These are phyloP conservation scores for Vairimorpha necatrix DNA, from an alignment of 371 early-diverging fungal species.

Conservation along the genomic window DNA sequence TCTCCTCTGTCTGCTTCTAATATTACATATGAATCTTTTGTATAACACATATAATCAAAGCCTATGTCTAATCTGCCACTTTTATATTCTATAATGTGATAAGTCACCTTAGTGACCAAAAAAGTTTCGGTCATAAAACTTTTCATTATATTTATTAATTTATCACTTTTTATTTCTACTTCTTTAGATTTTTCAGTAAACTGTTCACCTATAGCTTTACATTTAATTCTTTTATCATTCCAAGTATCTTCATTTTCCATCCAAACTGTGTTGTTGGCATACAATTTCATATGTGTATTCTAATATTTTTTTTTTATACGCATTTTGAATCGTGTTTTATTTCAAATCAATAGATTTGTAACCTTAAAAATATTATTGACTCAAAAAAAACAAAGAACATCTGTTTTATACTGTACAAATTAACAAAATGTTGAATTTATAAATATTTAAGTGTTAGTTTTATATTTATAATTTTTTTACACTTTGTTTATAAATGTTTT, in stretches of 20 bases:
- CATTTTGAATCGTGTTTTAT: not conserved
- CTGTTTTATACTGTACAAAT: too few species aligned
- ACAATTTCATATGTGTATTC: too few species aligned
- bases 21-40: conserved; percentile 56
- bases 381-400: too few species aligned
- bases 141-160: not conserved
- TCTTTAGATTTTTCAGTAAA: not conserved
- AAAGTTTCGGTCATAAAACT: not conserved
- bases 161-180: not conserved
- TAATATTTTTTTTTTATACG: too few species aligned
- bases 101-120: conserved; percentile 7
- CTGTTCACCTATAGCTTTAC: not conserved
- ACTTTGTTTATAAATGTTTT: too few species aligned
- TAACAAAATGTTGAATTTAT: too few species aligned
- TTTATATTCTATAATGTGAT: conserved; percentile 58
- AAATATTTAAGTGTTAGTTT: too few species aligned
- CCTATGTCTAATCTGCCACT: conserved; percentile 54
- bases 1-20: conserved; percentile 66
- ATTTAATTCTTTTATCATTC: not conserved
- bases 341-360: not conserved
- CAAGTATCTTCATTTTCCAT: not conserved
- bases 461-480: too few species aligned
- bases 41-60: conserved; percentile 15
- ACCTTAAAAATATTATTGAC: too few species aligned
- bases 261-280: not conserved